Base-by-base conservation (phyloP, 306 rosid genomes). In the Ceratonia siliqua region DNA sequence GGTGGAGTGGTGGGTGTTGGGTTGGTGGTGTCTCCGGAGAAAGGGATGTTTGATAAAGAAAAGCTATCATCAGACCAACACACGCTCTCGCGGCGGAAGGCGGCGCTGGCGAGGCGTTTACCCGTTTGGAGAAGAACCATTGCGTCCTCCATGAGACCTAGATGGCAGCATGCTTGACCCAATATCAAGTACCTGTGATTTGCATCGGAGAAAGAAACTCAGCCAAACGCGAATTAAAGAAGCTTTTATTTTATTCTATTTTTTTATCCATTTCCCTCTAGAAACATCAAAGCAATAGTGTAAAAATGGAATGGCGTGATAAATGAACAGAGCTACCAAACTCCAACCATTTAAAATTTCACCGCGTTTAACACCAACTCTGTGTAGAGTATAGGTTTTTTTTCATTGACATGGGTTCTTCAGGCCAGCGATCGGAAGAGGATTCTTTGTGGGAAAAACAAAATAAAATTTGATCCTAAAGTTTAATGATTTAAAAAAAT, bases 111-210 rank as follows among this genome's bases (percentile, higher is more conserved):
- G 0, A 94, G 92, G 8, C 99, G 95, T 69, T 94, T 94, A 0
- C 97, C 96, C 11, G 99, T 92, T 78, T 94, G 97, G 42, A 94
- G 96, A 48, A 94, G 97, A 50, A 83, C 96, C 96, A 92, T 84
- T 27, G 99, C 97, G 43, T 94, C 99, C 48, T 94, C 99, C 97
- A 94, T 88, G 46, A 94, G 86, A 42, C 99, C 99, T 18, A 94
- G 80, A 64, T 90, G 97, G 81, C 87, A 87, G 73, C 99, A 94
- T 24, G 99, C 97, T 83, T 90, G 95, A 8, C 97, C 99, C 83
- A 94, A 77, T 28, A 92, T 89, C 81, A 87, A 58, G 80, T 94
- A 94, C 73, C 99, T 94, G 85, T 28, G 11, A 61, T 46, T 62
- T 20, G 62, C 38, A 74, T 46, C 4, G 6, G 3, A 14, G 10